Base-by-base conservation (phyloP, 1,284 basidiomycete genomes). In the Sphaerobolus stellatus region DNA sequence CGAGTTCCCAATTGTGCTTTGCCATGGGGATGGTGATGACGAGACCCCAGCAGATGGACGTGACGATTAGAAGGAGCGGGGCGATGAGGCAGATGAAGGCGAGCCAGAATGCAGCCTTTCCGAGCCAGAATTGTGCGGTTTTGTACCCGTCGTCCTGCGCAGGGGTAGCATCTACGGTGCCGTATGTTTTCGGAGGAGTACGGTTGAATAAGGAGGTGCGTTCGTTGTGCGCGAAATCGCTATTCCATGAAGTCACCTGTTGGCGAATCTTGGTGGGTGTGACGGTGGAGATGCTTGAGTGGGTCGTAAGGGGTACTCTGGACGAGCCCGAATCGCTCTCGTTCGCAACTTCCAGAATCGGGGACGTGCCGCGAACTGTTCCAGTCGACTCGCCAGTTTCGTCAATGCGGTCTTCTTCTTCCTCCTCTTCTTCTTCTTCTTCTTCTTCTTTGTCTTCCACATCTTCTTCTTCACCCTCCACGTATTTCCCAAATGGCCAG, bases 401-500 rank as follows among this genome's bases (percentile, higher is more conserved):
- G 55, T 41, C 16, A 24, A 1, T 27, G 25, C 11, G 24, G 36
- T 38, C 36, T 16, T 13, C 22, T 24, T 43, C 13, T 7, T 20
- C 4, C 22, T n/a, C 41, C 22, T 22, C 41, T 20, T 43, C 70
- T 58, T 74, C 75, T n/a, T 53, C 59, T 16, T 60, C 61, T 4
- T 60, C 79, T 36, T 80, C 76, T 13, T 72, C 72, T 3, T 71
- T 66, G 5, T 70, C 71, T 25, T 75, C 69, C 7, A 71, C 68
- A 28, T 79, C 73, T 24, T 76, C 75, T 22, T 82, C 68, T 57
- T 90, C 89, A 5, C 94, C 92, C 70, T 98, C 95, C 55, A 99
- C 93, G 66, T 98, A 99, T 71, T 98, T 98, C 33, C 93, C 96
- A 68, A 99, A 99, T 1, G 97, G 97, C 97, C 97, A 99, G 31